Percentiles rank a stretch among this genome's conserved stretches.
Evolutionary conservation across 2,329 filamentous ascomycete species (phyloP).

Genomic region (Trichoderma sp.): DNA sequence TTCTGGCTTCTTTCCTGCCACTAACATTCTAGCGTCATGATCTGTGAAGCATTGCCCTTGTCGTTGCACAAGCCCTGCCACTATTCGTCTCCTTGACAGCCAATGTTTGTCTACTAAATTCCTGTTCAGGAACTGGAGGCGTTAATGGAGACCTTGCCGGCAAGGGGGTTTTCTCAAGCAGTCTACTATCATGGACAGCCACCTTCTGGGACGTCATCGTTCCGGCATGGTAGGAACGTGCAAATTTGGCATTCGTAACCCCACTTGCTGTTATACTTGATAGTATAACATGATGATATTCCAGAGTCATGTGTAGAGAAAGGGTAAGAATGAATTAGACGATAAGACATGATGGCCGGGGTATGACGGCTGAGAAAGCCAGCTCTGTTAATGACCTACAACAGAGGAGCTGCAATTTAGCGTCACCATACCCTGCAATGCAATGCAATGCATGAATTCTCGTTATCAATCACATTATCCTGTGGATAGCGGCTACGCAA

Average conservation of each 20-base stretch:
- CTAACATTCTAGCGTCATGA: not conserved
- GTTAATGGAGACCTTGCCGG: not conserved
- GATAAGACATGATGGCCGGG: not conserved
- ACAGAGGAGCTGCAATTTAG: not conserved
- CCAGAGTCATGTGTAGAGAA: not conserved
- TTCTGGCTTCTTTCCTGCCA: not conserved
- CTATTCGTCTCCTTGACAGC: not conserved
- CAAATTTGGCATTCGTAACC: not conserved
- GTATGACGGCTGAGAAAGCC: not conserved
- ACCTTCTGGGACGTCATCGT: not conserved
- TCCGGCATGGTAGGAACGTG: not conserved
- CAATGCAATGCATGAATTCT: not conserved
- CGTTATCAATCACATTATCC: not conserved
- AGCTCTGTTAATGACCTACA: not conserved
- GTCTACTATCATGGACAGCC: not conserved
- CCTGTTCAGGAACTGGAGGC: not conserved
- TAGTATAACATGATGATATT: not conserved
- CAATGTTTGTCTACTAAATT: not conserved
- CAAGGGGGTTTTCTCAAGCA: not conserved
- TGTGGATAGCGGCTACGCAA: not conserved
- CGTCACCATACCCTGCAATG: conserved; percentile 12
- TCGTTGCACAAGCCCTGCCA: not conserved
- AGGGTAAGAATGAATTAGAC: not conserved
- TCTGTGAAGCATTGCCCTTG: not conserved
- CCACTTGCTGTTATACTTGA: not conserved